A percentile compares a stretch with the other conserved stretches of the same genome.
phyloP scores from a whole-genome alignment of 2,329 filamentous ascomycete species.

The Colletotrichum sp. region DNA sequence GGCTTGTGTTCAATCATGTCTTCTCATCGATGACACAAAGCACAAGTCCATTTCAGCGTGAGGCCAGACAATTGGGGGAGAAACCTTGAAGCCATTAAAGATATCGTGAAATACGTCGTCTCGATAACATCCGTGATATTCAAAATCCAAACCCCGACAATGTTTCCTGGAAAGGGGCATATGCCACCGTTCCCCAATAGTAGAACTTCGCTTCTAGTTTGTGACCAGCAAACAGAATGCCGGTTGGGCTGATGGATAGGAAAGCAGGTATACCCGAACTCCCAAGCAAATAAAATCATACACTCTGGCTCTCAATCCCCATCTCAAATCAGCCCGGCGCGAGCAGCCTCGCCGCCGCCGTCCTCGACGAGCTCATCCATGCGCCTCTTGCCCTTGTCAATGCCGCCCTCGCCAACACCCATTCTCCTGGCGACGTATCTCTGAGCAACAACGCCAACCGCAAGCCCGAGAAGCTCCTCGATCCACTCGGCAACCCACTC shows the following conservation, averaged over 20 bases:
- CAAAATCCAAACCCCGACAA: neutral
- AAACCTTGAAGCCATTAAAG: neutral
- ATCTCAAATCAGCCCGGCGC: conserved; percentile 19
- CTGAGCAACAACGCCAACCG: conserved; percentile 87
- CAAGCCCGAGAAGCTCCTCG: conserved; percentile 80
- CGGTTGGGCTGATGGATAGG: neutral
- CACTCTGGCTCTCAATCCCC: neutral
- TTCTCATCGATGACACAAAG: neutral
- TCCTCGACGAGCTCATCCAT: conserved; percentile 60
- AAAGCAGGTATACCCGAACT: conserved; percentile 18
- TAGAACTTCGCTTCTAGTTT: neutral
- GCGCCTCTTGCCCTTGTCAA: conserved; percentile 65
- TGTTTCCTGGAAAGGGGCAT: neutral
- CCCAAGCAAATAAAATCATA: conserved; percentile 1
- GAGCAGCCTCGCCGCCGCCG: conserved; percentile 19
- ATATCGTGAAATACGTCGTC: neutral
- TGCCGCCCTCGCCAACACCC: conserved; percentile 85
- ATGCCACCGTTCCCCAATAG: neutral
- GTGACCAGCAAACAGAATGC: neutral
- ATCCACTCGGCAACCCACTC: conserved; percentile 99
- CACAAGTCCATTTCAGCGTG: neutral
- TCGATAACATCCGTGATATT: neutral
- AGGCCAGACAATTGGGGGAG: neutral
- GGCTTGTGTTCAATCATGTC: neutral
- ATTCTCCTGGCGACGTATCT: conserved; percentile 93